These are phyloP conservation scores for Mycena indigotica DNA, from an alignment of 768 basidiomycete species.

Conservation along the genomic window DNA sequence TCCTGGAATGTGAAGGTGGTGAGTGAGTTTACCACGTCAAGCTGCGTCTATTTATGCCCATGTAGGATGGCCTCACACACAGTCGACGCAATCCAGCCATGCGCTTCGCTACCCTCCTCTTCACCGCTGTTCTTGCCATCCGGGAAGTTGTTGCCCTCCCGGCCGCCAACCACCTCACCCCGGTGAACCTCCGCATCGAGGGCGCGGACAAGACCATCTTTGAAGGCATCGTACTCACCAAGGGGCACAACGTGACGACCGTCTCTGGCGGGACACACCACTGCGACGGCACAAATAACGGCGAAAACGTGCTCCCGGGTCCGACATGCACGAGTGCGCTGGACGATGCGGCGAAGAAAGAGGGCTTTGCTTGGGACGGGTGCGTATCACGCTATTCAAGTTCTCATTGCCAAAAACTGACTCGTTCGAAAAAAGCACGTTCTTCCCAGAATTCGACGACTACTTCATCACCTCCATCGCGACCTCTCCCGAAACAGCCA, in stretches of 20 bases:
- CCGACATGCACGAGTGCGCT: conserved; percentile 48
- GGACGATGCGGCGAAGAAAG: conserved; percentile 38
- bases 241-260: conserved; percentile 44
- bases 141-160: not conserved
- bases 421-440: conserved; percentile 29
- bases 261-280: conserved; percentile 40
- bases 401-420: not conserved
- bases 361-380: conserved; percentile 44
- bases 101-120: not conserved
- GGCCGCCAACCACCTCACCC: conserved; percentile 7
- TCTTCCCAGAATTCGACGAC: conserved; percentile 42
- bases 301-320: conserved; percentile 36
- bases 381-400: conserved; percentile 19
- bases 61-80: not conserved
- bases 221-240: conserved; percentile 40
- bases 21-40: too few species aligned
- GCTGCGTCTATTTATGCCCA: not conserved
- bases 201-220: conserved; percentile 41
- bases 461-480: conserved; percentile 44
- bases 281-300: conserved; percentile 48
- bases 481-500: conserved; percentile 30
- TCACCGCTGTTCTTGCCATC: not conserved
- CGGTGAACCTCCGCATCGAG: conserved; percentile 43
- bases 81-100: not conserved
- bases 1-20: not conserved